Percentiles rank a stretch among this genome's conserved stretches.
Evolutionary conservation across 208 protist species (phyloP).

Genomic region (Trypanosoma vivax): DNA sequence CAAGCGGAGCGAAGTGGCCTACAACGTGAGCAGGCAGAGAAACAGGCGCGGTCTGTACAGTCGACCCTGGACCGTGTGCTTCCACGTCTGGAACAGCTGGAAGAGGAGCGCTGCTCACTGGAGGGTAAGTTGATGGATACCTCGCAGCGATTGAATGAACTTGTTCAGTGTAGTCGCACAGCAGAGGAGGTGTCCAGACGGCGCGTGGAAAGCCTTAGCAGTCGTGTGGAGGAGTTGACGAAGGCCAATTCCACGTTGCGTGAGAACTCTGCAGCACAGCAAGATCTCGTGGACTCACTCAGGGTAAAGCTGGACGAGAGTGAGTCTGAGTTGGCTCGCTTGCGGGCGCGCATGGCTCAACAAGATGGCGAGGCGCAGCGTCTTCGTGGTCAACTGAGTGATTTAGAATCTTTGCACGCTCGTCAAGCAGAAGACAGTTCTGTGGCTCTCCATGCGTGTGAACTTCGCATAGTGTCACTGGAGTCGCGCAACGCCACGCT

Average conservation of each 20-base stretch:
- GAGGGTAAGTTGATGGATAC: conserved; percentile 54
- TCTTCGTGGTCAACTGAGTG: conserved; percentile 15
- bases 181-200: conserved; percentile 36
- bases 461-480: conserved; percentile 27
- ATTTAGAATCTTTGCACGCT: conserved; percentile 28
- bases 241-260: conserved; percentile 29
- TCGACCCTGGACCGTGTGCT: conserved; percentile 37
- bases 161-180: conserved; percentile 30
- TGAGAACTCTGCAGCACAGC: conserved; percentile 20
- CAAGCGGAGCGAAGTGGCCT: conserved; percentile 15
- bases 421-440: conserved; percentile 26
- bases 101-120: conserved; percentile 39
- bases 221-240: conserved; percentile 33
- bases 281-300: background rate
- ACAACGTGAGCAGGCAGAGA: conserved; percentile 22
- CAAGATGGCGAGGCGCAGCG: conserved; percentile 33
- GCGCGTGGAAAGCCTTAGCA: conserved; percentile 40
- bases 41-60: conserved; percentile 21
- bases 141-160: conserved; percentile 42
- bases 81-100: conserved; percentile 43
- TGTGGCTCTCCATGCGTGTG: conserved; percentile 23
- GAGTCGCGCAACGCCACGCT: conserved; percentile 26
- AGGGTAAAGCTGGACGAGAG: background rate
- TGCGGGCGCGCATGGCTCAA: conserved; percentile 27
- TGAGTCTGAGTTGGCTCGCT: conserved; percentile 29